A percentile compares a stretch with the other conserved stretches of the same genome.
phyloP scores from a whole-genome alignment of 2,329 filamentous ascomycete genomes.

The Trichophyton verrucosum region DNA sequence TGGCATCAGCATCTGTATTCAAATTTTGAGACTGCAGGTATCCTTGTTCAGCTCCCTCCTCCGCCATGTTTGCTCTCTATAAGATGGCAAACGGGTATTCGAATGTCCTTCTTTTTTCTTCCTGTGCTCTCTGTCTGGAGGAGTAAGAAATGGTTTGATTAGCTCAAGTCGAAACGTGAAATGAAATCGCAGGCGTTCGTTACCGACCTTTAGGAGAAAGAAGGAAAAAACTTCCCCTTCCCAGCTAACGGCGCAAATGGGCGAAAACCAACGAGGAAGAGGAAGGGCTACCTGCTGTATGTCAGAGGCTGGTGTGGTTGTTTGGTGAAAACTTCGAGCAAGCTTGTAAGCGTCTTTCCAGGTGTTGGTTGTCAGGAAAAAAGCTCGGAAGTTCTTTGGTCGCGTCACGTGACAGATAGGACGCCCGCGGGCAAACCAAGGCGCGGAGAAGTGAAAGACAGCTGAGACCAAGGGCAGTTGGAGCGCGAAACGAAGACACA shows the following conservation, averaged over 20 bases:
- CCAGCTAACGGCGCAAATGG: neutral
- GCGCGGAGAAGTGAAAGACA: too few relatives aligned
- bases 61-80: constrained; percentile 32
- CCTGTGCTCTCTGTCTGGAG: neutral
- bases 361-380: neutral
- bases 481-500: neutral
- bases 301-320: neutral
- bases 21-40: constrained; percentile 40
- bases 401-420: neutral
- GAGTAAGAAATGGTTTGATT: neutral
- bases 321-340: neutral
- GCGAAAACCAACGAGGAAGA: neutral
- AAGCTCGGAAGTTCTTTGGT: neutral
- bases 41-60: constrained; percentile 42
- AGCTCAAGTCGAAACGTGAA: neutral
- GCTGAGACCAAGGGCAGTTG: neutral
- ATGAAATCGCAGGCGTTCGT: neutral
- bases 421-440: neutral
- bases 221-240: neutral
- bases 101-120: neutral
- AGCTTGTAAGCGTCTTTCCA: neutral
- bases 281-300: neutral
- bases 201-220: neutral
- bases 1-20: constrained; percentile 38
- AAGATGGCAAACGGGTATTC: neutral